Evolutionary conservation across 768 basidiomycete species (phyloP).

Genomic region (Pisolithus sp.): DNA sequence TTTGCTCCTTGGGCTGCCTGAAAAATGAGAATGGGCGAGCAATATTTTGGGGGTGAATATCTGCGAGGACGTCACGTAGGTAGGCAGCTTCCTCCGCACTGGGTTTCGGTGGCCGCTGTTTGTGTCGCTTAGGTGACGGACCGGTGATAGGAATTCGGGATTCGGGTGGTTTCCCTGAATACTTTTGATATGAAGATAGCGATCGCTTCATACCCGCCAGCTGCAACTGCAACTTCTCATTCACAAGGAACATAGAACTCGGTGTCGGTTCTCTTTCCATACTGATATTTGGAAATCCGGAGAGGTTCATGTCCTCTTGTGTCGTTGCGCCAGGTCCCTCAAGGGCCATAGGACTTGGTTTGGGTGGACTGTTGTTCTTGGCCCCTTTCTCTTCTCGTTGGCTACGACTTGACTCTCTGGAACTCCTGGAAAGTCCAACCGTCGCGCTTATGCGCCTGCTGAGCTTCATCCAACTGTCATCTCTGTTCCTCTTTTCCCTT

Average conservation of each 20-base stretch:
- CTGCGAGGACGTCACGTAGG: constrained; percentile 62
- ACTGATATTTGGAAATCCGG: constrained; percentile 1
- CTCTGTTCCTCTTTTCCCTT: constrained; percentile 34
- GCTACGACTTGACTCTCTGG: constrained; percentile 20
- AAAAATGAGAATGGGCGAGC: constrained; percentile 47
- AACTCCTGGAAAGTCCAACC: constrained; percentile 38
- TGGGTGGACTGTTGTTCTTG: constrained; percentile 19
- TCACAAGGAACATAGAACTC: constrained; percentile 20
- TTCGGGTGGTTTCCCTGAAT: constrained; percentile 13
- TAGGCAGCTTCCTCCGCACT: constrained; percentile 56
- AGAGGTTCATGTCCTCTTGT: constrained; percentile 2
- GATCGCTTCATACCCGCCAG: constrained; percentile 23
- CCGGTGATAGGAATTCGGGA: constrained; percentile 18
- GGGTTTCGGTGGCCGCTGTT: constrained; percentile 47
- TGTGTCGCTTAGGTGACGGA: constrained; percentile 30
- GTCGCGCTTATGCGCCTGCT: constrained; percentile 57
- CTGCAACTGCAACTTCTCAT: constrained; percentile 20
- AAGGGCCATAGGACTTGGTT: constrained; percentile 31
- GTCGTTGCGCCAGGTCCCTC: constrained; percentile 6
- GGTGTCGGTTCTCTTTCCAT: constrained; percentile 15
- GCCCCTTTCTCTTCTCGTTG: constrained; percentile 32
- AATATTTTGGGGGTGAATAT: constrained; percentile 40
- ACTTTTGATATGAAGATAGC: constrained; percentile 13
- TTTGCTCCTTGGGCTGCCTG: constrained; percentile 31
- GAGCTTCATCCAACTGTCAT: constrained; percentile 55